These are phyloP conservation scores for Guillardia theta DNA, from an alignment of 78 protist genomes.

Conservation along the genomic window DNA sequence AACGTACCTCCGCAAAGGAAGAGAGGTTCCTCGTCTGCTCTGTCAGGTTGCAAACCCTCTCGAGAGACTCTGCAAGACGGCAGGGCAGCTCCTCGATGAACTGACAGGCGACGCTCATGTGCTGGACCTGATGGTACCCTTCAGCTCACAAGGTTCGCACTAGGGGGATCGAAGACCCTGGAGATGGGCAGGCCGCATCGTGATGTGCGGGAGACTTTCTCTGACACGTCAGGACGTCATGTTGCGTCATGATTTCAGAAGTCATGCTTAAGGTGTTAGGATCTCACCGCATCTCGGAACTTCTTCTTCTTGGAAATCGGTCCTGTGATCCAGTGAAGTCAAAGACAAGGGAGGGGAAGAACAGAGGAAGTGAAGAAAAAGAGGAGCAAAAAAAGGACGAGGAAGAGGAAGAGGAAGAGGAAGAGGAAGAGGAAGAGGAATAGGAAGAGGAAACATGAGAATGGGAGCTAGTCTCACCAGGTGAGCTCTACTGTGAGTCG, in stretches of 20 bases:
- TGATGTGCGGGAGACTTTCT: too few relatives aligned
- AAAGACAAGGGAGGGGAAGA: background rate
- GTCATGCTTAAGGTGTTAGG: too few relatives aligned
- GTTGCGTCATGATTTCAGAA: too few relatives aligned
- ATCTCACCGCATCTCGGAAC: too few relatives aligned
- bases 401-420: background rate
- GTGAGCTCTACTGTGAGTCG: background rate
- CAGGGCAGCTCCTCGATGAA: constrained; percentile 3
- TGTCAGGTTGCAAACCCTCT: too few relatives aligned
- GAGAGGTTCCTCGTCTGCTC: too few relatives aligned
- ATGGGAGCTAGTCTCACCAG: background rate
- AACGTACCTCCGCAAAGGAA: background rate
- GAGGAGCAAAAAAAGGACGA: background rate
- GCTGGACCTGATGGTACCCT: too few relatives aligned
- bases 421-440: background rate
- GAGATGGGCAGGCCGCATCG: too few relatives aligned
- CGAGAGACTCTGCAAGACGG: background rate
- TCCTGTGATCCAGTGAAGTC: background rate
- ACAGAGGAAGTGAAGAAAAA: background rate
- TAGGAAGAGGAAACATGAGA: background rate
- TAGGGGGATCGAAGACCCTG: too few relatives aligned
- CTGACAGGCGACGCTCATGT: background rate
- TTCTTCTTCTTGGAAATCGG: too few relatives aligned
- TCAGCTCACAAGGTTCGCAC: too few relatives aligned
- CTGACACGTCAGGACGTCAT: too few relatives aligned